Evolutionary conservation across 768 basidiomycete genomes (phyloP).

Genomic region (Lactarius hatsudake): DNA sequence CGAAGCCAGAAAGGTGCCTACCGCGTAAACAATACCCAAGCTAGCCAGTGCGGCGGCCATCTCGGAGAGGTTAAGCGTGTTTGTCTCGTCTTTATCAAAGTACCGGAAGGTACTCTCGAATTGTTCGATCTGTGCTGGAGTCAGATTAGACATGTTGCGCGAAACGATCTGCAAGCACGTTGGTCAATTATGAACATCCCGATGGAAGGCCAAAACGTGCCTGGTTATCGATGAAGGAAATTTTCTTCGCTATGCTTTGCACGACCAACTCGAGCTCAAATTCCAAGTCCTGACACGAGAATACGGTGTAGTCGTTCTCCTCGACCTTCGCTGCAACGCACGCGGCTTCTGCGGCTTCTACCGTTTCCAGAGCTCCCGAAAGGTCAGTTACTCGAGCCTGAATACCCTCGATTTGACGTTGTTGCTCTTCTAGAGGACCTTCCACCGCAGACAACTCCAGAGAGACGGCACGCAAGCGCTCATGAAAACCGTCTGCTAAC

Average conservation of each 20-base stretch:
- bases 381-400: constrained; percentile 67
- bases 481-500: constrained; percentile 74
- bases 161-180: constrained; percentile 71
- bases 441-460: constrained; percentile 70
- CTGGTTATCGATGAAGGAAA: constrained; percentile 97
- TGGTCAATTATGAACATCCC: neutral
- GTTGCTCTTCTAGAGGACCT: constrained; percentile 81
- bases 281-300: constrained; percentile 83
- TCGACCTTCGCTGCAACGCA: constrained; percentile 89
- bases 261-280: constrained; percentile 85
- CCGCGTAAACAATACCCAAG: constrained; percentile 89
- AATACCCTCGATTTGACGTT: constrained; percentile 60
- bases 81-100: constrained; percentile 91
- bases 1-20: constrained; percentile 34
- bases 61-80: constrained; percentile 80
- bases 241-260: constrained; percentile 81
- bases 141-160: constrained; percentile 89
- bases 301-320: constrained; percentile 94
- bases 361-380: constrained; percentile 49
- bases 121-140: constrained; percentile 93
- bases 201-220: constrained; percentile 38
- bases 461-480: constrained; percentile 61
- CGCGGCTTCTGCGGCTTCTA: constrained; percentile 66
- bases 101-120: constrained; percentile 97
- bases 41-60: constrained; percentile 94